Base-by-base conservation (phyloP, 805 yeast genomes). In the Spathaspora girioi region DNA sequence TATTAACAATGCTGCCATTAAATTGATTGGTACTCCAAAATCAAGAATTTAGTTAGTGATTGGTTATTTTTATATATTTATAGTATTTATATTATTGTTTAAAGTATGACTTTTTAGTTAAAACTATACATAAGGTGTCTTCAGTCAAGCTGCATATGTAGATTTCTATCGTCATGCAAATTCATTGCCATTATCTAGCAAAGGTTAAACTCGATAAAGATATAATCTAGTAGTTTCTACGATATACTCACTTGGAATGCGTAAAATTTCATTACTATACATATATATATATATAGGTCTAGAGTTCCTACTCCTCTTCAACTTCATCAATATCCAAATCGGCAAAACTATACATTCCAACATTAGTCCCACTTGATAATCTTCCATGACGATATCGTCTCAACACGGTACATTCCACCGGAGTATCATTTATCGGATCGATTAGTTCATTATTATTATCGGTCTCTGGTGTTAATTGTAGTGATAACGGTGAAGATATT, bases 1-100 rank as follows among this genome's bases (percentile, higher is more conserved):
- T 50, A 87, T 92, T 63, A 83, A 88, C 68, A 87, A 86, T 63
- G 97, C 97, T 32, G 97, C 96, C 26, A 75, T 92, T 55, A 90
- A 84, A 66, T 71, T 75, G 60, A 46, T 74, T 32, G 54, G 64
- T 40, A 73, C 72, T 60, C 44, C 26, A 42, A 71, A 69, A 61
- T 65, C 77, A 53, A 74, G 71, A 62, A 65, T 74, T 57, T 74
- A 62, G 32, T 29, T 29, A 8, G 29, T 27, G 9, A 7, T 27
- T 29, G 11, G 14, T 14, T 35, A 3, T 35, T 11, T 35, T 3
- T 35, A 7, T 35, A 15, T 35, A n/a, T 35, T 3, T 35, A 35
- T 35, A 35, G 17, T 35, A 14, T 35, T n/a, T 35, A 35, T 35
- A 35, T 23, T 23, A 23, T 12, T 15, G 15, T 35, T 35, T 35